Evolutionary conservation across 2,329 filamentous ascomycete genomes (phyloP).

Genomic region (Cercospora citrullina): DNA sequence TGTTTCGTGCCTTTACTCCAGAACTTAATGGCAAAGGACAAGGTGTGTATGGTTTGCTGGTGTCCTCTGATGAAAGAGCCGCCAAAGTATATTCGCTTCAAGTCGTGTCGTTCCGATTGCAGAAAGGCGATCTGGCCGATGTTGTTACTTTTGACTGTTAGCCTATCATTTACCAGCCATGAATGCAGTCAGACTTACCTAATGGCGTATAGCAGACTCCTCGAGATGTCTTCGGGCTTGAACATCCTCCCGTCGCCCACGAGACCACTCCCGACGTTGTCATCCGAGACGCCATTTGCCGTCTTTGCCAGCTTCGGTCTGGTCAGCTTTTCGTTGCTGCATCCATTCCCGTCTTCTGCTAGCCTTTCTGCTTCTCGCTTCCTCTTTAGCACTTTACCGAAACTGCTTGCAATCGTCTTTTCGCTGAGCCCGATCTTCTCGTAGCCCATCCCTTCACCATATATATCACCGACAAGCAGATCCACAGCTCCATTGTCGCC

Average conservation of each 20-base stretch:
- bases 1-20: constrained; percentile 94
- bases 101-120: constrained; percentile 90
- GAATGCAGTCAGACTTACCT: constrained; percentile 46
- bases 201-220: constrained; percentile 89
- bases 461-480: constrained; percentile 97
- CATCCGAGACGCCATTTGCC: constrained; percentile 29
- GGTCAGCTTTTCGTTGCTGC: constrained; percentile 54
- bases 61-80: constrained; percentile 96
- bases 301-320: constrained; percentile 32
- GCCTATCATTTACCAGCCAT: constrained; percentile 11
- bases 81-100: constrained; percentile 95
- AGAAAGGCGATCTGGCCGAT: constrained; percentile 97
- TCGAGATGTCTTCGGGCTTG: constrained; percentile 78
- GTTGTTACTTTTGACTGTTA: constrained; percentile 69
- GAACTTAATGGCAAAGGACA: constrained; percentile 95
- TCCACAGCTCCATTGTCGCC: constrained; percentile 94
- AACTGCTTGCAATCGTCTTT: constrained; percentile 91
- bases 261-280: constrained; percentile 36
- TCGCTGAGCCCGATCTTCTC: constrained; percentile 95
- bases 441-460: constrained; percentile 94
- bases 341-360: constrained; percentile 69
- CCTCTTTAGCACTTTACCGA: constrained; percentile 94
- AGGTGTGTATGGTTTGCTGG: constrained; percentile 94
- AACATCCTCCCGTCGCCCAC: constrained; percentile 58
- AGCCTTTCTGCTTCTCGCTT: constrained; percentile 79